Base-by-base conservation (phyloP, 2,329 filamentous ascomycete species). In the Phialemoniopsis sp. region DNA sequence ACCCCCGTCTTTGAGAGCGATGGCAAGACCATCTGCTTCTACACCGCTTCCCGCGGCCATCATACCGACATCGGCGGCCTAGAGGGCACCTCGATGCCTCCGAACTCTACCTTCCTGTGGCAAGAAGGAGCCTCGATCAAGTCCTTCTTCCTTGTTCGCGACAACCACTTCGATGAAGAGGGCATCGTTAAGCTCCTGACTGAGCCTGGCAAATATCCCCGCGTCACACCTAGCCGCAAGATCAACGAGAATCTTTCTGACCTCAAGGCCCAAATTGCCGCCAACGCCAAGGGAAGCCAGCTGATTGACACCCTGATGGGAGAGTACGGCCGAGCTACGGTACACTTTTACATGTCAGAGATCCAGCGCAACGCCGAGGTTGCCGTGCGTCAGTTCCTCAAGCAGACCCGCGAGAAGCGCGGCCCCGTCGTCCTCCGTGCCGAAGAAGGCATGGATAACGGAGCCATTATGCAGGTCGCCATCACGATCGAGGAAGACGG, bases 301-400 rank as follows among this genome's bases (percentile, higher is more conserved):
- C 60, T 68, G 19, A 49, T 73, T 3, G 57, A 65, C 21, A 70
- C 75, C 0, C 66, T 90, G 2, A 87, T 90, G 46, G 71, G 78
- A 13, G 87, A 91, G 51, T 89, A 88, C 47, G 78, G 80, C 8
- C 79, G 86, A 45, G 68, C 79, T 3, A 80, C 83, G 0, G 86
- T 90, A 0, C 80, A 86, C 45, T 81, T 85, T 50, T 89, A 89
- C 58, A 90, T 91, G 87, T 68, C 73, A 32, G 82, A 74, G 34
- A 90, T 91, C 41, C 86, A 90, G 56, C 70, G 77, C 34, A 89
- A 87, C 29, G 87, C 87, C 0, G 86, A 88, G 49, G 65, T 78
- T 1, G 81, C 80, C 13, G 87, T 93, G 0, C 76, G 85, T 10
- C 76, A 76, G 35, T 67, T 91, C 4, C 67, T 91, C 16, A 88